Evolutionary conservation across 2,329 filamentous ascomycete genomes (phyloP).

Genomic region (Colletotrichum plurivorum): DNA sequence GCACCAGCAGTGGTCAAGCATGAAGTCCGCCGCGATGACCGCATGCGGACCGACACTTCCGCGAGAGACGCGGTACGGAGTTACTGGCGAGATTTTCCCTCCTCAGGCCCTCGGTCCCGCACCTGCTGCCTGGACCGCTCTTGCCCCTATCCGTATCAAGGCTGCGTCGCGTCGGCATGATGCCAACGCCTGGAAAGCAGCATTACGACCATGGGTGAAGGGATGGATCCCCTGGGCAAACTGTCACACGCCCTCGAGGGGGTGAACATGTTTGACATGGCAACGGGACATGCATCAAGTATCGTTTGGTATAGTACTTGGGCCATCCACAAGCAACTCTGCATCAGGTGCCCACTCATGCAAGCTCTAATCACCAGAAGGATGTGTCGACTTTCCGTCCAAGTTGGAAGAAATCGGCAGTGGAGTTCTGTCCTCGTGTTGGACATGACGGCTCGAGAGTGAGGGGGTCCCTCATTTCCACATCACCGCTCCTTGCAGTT

Average conservation of each 20-base stretch:
- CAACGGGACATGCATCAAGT: conserved; percentile 23
- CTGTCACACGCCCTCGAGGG: conserved; percentile 6
- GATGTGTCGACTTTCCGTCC: conserved; percentile 20
- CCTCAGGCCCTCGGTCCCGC: conserved; percentile 17
- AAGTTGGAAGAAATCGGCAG: conserved; percentile 1
- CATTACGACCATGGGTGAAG: conserved; percentile 10
- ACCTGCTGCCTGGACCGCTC: conserved; percentile 9
- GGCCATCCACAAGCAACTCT: conserved; percentile 24
- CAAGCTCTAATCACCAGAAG: conserved; percentile 30
- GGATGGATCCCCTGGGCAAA: conserved; percentile 9
- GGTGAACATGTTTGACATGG: not conserved
- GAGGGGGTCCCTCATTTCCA: conserved; percentile 5
- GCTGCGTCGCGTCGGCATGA: conserved; percentile 6
- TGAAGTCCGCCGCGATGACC: conserved; percentile 10
- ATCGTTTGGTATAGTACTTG: conserved; percentile 39
- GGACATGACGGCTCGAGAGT: conserved; percentile 15
- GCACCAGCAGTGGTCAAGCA: conserved; percentile 3
- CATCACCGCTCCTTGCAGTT: conserved; percentile 15
- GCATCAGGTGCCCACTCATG: conserved; percentile 35
- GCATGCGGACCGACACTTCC: conserved; percentile 37
- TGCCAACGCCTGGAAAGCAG: conserved; percentile 8
- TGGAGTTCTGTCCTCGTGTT: conserved; percentile 16
- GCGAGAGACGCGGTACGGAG: conserved; percentile 1
- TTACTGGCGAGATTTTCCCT: not conserved
- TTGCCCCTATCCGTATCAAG: conserved; percentile 24